Evolutionary conservation across 2,329 filamentous ascomycete species (phyloP).

Genomic region (Phialocephala sp.): DNA sequence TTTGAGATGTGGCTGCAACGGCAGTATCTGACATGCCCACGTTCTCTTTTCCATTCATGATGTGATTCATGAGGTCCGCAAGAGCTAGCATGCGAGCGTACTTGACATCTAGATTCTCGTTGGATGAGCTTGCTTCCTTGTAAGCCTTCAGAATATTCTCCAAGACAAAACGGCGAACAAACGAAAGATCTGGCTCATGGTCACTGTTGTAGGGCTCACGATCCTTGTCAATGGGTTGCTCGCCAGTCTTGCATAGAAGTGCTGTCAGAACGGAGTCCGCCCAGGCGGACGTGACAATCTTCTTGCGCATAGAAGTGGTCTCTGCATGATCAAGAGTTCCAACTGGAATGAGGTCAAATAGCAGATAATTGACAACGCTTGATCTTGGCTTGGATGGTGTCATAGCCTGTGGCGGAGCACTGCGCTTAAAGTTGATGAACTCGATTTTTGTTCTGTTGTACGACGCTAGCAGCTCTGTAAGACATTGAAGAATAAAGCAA

Average conservation of each 20-base stretch:
- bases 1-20: constrained; percentile 64
- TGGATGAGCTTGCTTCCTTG: constrained; percentile 81
- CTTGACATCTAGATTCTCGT: constrained; percentile 80
- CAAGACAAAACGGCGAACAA: constrained; percentile 92
- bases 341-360: constrained; percentile 75
- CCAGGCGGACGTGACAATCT: constrained; percentile 80
- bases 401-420: constrained; percentile 75
- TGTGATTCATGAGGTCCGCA: constrained; percentile 89
- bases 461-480: constrained; percentile 87
- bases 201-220: constrained; percentile 69
- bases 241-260: constrained; percentile 85
- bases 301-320: constrained; percentile 81
- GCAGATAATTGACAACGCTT: constrained; percentile 89
- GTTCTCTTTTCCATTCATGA: constrained; percentile 82
- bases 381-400: constrained; percentile 95
- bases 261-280: constrained; percentile 87
- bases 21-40: constrained; percentile 51
- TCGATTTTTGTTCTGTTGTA: constrained; percentile 97
- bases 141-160: constrained; percentile 93
- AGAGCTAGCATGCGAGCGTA: constrained; percentile 88
- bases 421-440: constrained; percentile 98
- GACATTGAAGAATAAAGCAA: constrained; percentile 90
- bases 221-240: constrained; percentile 66
- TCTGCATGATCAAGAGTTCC: constrained; percentile 74
- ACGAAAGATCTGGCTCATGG: constrained; percentile 82